Evolutionary conservation across 1,139 yeast genomes (phyloP).

Genomic region (Saccharomycopsis phalli): DNA sequence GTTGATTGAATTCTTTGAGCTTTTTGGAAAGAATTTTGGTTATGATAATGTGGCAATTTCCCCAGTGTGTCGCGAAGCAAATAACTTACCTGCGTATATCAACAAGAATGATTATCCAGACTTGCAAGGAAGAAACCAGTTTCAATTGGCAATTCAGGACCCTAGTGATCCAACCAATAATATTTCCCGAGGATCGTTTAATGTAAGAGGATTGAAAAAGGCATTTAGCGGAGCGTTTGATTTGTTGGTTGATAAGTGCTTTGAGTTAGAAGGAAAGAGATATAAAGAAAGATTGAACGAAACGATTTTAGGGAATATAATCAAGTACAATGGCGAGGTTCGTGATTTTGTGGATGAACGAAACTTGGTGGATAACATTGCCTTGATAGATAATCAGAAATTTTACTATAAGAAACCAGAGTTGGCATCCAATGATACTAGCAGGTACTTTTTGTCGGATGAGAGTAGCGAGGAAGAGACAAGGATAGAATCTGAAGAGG

Average conservation of each 20-base stretch:
- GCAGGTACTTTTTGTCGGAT: constrained; percentile 15
- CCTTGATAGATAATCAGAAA: constrained; percentile 32
- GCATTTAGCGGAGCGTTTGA: constrained; percentile 93
- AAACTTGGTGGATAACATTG: constrained; percentile 52
- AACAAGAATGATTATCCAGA: constrained; percentile 47
- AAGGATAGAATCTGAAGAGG: constrained; percentile 12
- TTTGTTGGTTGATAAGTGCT: constrained; percentile 63
- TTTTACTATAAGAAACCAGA: constrained; percentile 23
- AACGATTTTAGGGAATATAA: constrained; percentile 74
- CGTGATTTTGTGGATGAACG: constrained; percentile 80
- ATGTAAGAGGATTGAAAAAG: constrained; percentile 69
- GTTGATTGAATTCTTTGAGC: constrained; percentile 85
- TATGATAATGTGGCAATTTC: constrained; percentile 65
- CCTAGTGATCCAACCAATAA: constrained; percentile 81
- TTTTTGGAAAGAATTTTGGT: constrained; percentile 89
- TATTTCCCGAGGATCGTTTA: constrained; percentile 79
- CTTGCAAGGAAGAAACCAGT: constrained; percentile 49
- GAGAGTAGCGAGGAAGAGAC: not conserved
- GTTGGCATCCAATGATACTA: constrained; percentile 5
- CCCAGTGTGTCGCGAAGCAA: constrained; percentile 41
- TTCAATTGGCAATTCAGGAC: constrained; percentile 76
- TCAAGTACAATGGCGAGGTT: constrained; percentile 63
- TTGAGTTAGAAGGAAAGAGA: constrained; percentile 44
- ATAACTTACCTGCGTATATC: constrained; percentile 43
- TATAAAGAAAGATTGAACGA: constrained; percentile 63